Conservation (phyloP, 2,329 filamentous ascomycete species). For the Neodidymelliopsis sp. region DNA sequence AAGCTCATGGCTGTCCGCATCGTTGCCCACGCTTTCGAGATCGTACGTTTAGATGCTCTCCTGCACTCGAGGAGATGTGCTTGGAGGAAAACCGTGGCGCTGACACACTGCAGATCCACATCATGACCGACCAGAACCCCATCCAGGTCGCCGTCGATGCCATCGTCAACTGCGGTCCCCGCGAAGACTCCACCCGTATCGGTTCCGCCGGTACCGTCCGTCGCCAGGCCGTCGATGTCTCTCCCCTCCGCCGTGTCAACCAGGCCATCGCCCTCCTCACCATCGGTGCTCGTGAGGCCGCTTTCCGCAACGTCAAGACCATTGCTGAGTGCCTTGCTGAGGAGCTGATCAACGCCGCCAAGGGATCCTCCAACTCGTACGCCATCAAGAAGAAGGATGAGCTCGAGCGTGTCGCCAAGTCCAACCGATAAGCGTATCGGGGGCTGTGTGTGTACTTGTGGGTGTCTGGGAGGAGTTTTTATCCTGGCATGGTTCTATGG, state of each 20-base stretch:
- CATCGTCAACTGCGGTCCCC: constrained; percentile 99
- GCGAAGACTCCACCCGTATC: constrained; percentile 99
- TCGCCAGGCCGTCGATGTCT: constrained; percentile 99
- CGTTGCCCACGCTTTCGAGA: constrained; percentile 98
- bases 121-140: constrained; percentile 99
- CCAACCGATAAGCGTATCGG: constrained; percentile 86
- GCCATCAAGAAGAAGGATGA: constrained; percentile 99
- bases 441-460: constrained; percentile 35
- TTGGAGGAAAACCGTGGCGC: constrained; percentile 6
- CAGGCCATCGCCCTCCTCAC: constrained; percentile 99
- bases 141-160: constrained; percentile 99
- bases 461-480: constrained; percentile 48
- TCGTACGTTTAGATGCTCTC: constrained; percentile 85
- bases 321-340: constrained; percentile 99
- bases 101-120: constrained; percentile 78
- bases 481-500: constrained; percentile 41
- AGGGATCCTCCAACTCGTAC: constrained; percentile 99
- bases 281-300: constrained; percentile 97
- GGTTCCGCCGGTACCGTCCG: constrained; percentile 99
- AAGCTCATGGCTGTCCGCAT: constrained; percentile 99
- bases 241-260: constrained; percentile 98
- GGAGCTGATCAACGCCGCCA: constrained; percentile 99
- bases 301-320: constrained; percentile 99
- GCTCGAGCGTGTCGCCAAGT: constrained; percentile 99
- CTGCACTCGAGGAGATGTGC: neutral